Evolutionary conservation across 1,284 basidiomycete species (phyloP), one percentile per base, ranked within the genome.

Genomic region (Inonotus obliquus): DNA sequence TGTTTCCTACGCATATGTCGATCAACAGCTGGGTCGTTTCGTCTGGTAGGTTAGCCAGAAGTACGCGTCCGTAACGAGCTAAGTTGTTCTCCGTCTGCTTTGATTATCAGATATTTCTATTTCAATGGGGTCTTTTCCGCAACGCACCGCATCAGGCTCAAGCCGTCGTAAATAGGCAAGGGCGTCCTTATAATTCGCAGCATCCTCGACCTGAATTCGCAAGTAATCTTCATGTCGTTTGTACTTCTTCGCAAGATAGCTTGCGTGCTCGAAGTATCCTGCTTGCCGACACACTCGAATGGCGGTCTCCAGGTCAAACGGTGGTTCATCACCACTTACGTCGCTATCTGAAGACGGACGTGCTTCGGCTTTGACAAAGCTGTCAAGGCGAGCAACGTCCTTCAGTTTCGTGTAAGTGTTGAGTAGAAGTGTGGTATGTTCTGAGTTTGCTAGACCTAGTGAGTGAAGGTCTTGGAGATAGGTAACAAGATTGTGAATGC

Each of bases 351-450:
- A 70, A 67, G 73, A 69, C 63, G 69, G 75, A 27, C 76, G 70
- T 1, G 89, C 85, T 70, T 94, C 91, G 1, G 91, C 87, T 73
- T 92, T 93, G 77, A 98, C 92, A 74, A 99, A 99, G 59, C 81
- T 85, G 69, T 98, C 94, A 1, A 98, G 84, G 10, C 94, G 86
- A 0, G 85, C 77, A 14, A 94, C 87, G 68, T 99, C 96, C 64
- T 94, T 94, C 17, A 97, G 87, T 73, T 99, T 99, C 51, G 96
- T 97, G 74, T 98, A 99, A 38, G 96, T 96, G 72, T 97, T 97
- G 23, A 97, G 82, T 2, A 97, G 81, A 1, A 99, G 85, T 0
- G 97, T 99, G 0, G 96, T 99, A 72, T 98, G 96, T 68, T 99
- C 96, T 0, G 95, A 87, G 69, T 97, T 98, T 10, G 96, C 96